A percentile compares a stretch with the other conserved stretches of the same genome.
These are phyloP conservation scores for Ilex aquifolium DNA, from an alignment of 257 asterid genomes.

Conservation along the genomic window DNA sequence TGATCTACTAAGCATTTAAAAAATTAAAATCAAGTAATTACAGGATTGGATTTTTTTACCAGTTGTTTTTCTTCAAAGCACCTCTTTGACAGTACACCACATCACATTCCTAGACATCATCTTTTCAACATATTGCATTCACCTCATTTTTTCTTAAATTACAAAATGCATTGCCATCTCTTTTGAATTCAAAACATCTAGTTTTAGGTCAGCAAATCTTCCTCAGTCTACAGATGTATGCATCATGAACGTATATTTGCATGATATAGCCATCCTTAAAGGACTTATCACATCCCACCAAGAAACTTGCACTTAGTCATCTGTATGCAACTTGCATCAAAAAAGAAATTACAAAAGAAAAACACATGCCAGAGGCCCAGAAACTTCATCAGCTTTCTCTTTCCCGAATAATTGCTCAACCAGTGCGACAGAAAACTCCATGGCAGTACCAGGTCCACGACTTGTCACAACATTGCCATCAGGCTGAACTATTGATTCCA, in stretches of 20 bases:
- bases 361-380: constrained; percentile 68
- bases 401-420: constrained; percentile 76
- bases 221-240: not conserved
- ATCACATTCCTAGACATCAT: too few species aligned
- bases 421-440: constrained; percentile 80
- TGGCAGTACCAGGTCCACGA: constrained; percentile 90
- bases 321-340: not conserved
- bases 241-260: not conserved
- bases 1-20: too few species aligned
- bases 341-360: not conserved
- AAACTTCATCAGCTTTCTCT: constrained; percentile 73
- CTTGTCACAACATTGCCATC: constrained; percentile 89
- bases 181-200: too few species aligned
- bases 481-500: constrained; percentile 78
- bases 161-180: too few species aligned
- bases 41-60: too few species aligned
- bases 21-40: too few species aligned
- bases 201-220: too few species aligned
- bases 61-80: too few species aligned
- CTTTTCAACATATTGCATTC: too few species aligned
- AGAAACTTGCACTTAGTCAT: too few species aligned
- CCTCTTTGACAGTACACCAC: too few species aligned
- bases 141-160: too few species aligned
- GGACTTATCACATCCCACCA: not conserved
- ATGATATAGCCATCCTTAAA: not conserved